Evolutionary conservation across 306 rosid genomes (phyloP).

Genomic region (Glycyrrhiza uralensis): DNA sequence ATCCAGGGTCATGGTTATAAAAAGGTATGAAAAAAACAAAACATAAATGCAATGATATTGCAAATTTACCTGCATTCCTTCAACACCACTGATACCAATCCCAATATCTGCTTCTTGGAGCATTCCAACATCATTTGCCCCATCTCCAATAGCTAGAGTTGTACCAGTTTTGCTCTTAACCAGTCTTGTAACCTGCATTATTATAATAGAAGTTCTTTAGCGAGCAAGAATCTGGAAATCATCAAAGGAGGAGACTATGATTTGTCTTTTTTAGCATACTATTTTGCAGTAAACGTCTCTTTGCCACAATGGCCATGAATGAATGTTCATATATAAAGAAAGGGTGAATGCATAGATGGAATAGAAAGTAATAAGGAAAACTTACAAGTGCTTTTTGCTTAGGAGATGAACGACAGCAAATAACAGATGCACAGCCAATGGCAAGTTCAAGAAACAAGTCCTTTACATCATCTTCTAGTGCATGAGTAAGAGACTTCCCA

Average conservation of each 20-base stretch:
- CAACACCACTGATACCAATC: constrained; percentile 92
- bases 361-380: not conserved
- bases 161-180: constrained; percentile 81
- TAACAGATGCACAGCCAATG: constrained; percentile 91
- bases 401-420: constrained; percentile 98
- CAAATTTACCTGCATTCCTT: constrained; percentile 93
- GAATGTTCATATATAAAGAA: not conserved
- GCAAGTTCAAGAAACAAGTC: constrained; percentile 84
- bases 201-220: constrained; percentile 8
- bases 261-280: not conserved
- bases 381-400: constrained; percentile 97
- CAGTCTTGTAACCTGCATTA: constrained; percentile 69
- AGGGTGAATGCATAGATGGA: not conserved
- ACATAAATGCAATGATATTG: not conserved
- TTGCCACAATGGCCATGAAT: not conserved
- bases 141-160: constrained; percentile 96
- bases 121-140: constrained; percentile 99
- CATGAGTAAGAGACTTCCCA: constrained; percentile 89
- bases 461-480: constrained; percentile 77
- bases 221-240: constrained; percentile 14
- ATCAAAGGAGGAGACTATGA: not conserved
- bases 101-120: constrained; percentile 99
- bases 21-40: not conserved
- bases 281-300: not conserved
- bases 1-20: not conserved